phyloP scores from a whole-genome alignment of 768 basidiomycete species.

The Amanita polypyramis region DNA sequence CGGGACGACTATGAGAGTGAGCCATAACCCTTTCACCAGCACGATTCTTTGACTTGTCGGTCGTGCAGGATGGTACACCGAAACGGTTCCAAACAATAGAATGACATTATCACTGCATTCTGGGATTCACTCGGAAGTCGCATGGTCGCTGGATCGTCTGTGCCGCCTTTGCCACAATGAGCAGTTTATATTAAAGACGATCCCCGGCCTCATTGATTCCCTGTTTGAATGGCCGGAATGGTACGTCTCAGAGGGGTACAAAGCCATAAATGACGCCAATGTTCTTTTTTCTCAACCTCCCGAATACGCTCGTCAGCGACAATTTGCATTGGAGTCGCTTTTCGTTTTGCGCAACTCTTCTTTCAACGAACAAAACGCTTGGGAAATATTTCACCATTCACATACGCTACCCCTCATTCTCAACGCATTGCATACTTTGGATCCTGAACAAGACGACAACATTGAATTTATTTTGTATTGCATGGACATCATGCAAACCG shows the following conservation, averaged over 20 bases:
- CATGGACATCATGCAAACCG: conserved; percentile 60
- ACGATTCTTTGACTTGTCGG: conserved; percentile 8
- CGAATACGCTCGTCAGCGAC: conserved; percentile 41
- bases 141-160: conserved; percentile 85
- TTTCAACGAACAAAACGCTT: conserved; percentile 56
- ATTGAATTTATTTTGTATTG: conserved; percentile 62
- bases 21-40: conserved; percentile 11
- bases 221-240: conserved; percentile 85
- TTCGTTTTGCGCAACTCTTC: conserved; percentile 82
- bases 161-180: conserved; percentile 75
- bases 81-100: conserved; percentile 66
- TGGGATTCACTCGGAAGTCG: conserved; percentile 70
- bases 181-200: conserved; percentile 55
- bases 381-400: conserved; percentile 45
- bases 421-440: conserved; percentile 51
- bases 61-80: conserved; percentile 74
- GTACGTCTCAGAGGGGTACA: conserved; percentile 60
- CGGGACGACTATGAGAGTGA: conserved; percentile 74
- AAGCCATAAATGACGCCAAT: conserved; percentile 27
- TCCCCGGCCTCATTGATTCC: conserved; percentile 74
- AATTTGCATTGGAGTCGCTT: conserved; percentile 78
- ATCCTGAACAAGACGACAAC: conserved; percentile 53
- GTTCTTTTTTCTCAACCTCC: conserved; percentile 47
- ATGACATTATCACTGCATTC: conserved; percentile 88
- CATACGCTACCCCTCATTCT: conserved; percentile 60